Evolutionary conservation across 176 grass and related monocot genomes (phyloP), one percentile per base, ranked within the genome.

Genomic region (Oryza australiensis): DNA sequence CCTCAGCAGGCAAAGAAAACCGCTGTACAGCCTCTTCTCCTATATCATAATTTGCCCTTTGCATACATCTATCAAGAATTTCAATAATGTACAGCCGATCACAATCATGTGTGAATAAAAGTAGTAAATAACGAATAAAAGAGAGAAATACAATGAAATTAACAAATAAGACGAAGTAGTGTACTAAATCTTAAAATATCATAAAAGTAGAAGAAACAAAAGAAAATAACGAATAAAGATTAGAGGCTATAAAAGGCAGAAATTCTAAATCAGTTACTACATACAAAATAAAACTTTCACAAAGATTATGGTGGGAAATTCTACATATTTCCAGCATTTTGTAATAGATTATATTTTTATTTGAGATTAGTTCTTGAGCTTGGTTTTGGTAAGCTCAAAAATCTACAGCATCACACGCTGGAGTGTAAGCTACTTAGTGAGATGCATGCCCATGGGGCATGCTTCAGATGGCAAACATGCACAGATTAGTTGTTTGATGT

Each of bases 21-120:
- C 95, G 87, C n/a, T 71, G 83, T 29, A 93, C 92, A 82, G 93
- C 93, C 86, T 98, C 95, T 80, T 93, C 90, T 68, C 90, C 95
- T 84, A 98, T 93, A 84, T 88, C 90, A 89, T 98, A 98, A 70
- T 98, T 94, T 73, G 87, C 88, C 86, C 86, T 91, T 93, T 93
- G 90, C 88, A 98, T 93, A 82, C 95, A 98, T 64, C 94, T 97
- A 84, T 23, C 74, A 89, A 87, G 26, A 77, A 88, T 82, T 79
- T 35, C 41, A 86, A 71, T 64, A 55, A 68, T 81, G 26, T 82
- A 43, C 62, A 77, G 26, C 85, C 76, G 45, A 84, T 71, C 30
- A 82, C 15, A 68, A 80, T 30, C 51, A 83, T 88, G 62, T 9
- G 9, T 9, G 26, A 23, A 46, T 46, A 46, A 14, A 46, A 46